Evolutionary conservation across 139 green algal genomes (phyloP).

Genomic region (Dunaliella primolecta): DNA sequence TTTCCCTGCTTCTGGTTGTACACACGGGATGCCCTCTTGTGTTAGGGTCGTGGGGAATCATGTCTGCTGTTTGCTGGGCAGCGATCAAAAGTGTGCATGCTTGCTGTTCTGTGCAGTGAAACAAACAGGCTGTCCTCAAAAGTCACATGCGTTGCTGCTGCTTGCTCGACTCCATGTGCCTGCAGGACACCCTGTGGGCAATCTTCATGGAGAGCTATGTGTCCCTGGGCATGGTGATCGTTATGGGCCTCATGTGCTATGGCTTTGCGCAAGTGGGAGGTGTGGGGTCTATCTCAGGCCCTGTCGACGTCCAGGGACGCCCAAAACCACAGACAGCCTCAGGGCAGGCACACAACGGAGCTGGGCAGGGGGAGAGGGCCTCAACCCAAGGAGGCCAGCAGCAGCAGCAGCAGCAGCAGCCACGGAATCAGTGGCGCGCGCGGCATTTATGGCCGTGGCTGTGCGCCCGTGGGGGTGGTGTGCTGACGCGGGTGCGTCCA

Average conservation of each 20-base stretch:
- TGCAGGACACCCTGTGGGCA: background rate
- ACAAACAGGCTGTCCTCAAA: too few species aligned
- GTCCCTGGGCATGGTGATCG: background rate
- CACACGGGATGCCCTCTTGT: too few species aligned
- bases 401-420: constrained; percentile 1
- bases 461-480: background rate
- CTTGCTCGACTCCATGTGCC: too few species aligned
- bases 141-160: too few species aligned
- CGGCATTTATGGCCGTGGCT: background rate
- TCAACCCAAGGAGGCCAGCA: background rate
- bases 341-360: background rate
- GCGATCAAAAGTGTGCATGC: too few species aligned
- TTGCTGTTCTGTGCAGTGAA: too few species aligned
- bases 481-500: background rate
- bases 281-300: constrained; percentile 41
- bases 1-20: too few species aligned
- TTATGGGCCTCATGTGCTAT: constrained; percentile 43
- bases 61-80: too few species aligned
- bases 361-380: background rate
- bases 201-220: constrained; percentile 2
- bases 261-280: constrained; percentile 58
- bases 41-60: too few species aligned
- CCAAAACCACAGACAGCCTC: background rate
- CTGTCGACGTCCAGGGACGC: background rate
- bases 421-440: background rate